Evolutionary conservation across 2,329 filamentous ascomycete genomes (phyloP).

Genomic region (Hypoxylon sp.): DNA sequence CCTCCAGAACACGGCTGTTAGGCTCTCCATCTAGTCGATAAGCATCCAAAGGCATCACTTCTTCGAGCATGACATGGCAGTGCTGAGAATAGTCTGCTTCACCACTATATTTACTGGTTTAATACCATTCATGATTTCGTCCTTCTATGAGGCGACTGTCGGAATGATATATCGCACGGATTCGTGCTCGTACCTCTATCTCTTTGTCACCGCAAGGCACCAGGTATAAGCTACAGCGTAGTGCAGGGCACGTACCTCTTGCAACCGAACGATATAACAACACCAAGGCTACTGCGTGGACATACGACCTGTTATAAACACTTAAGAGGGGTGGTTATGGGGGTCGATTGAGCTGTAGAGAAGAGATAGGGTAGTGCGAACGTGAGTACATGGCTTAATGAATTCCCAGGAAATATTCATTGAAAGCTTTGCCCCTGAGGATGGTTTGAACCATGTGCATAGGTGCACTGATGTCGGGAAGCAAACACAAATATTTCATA

Average conservation of each 20-base stretch:
- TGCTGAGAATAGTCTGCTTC: not conserved
- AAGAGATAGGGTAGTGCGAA: not conserved
- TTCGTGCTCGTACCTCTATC: not conserved
- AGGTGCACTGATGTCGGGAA: not conserved
- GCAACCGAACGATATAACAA: not conserved
- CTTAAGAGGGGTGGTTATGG: not conserved
- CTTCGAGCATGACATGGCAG: not conserved
- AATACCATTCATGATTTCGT: not conserved
- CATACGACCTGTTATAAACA: not conserved
- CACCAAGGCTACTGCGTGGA: not conserved
- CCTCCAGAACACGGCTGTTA: not conserved
- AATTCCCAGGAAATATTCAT: not conserved
- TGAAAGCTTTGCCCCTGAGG: not conserved
- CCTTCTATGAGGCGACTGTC: not conserved
- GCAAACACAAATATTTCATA: not conserved
- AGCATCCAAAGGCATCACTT: not conserved
- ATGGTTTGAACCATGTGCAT: not conserved
- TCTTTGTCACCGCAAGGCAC: not conserved
- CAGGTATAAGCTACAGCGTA: not conserved
- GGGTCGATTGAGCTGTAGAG: no score
- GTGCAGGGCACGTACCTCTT: not conserved
- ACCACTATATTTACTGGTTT: not conserved
- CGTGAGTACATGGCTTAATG: not conserved
- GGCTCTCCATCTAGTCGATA: not conserved
- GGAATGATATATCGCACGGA: not conserved